Base-by-base conservation (phyloP, 495 filamentous ascomycete species). In the Neurospora sp. region DNA sequence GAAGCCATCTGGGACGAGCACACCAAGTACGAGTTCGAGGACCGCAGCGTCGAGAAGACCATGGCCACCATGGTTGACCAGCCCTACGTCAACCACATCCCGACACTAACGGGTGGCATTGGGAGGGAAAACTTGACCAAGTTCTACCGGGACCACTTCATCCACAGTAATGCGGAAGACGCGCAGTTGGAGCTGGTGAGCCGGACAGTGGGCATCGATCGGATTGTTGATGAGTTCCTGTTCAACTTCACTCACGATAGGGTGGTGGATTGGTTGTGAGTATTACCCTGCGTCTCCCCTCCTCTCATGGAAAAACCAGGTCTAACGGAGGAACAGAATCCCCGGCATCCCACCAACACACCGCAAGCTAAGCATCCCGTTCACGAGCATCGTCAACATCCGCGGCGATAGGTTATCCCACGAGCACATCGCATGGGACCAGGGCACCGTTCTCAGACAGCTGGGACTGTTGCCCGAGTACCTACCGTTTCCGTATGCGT, bases 361-460 rank as follows among this genome's bases (percentile, higher is more conserved):
- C 60, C 88, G 85, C 71, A 82, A 85, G 40, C 87, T 96, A 3
- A 89, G 92, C 72, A 84, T 97, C 16, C 89, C 92, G 0, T 83
- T 96, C 23, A 91, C 93, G 5, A 90, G 87, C 75, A 90, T 96
- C 12, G 91, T 96, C 38, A 90, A 90, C 73, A 83, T 96, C 70
- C 86, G 93, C 16, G 93, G 88, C 3, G 91, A 91, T 5, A 88
- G 89, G 70, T 83, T 97, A 5, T 94, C 90, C 78, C 90, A 92
- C 71, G 94, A 97, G 80, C 91, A 95, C 76, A 90, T 95, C 20
- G 91, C 92, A 75, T 97, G 93, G 93, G 94, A 97, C 78, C 93
- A 97, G 79, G 93, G 91, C 1, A 91, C 88, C 18, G 91, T 95
- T 3, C 82, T 97, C 0, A 86, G 91, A 23, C 94, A 97, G 81